These are phyloP conservation scores for Areca catechu DNA, from an alignment of 176 grass and related monocot genomes.

Conservation along the genomic window DNA sequence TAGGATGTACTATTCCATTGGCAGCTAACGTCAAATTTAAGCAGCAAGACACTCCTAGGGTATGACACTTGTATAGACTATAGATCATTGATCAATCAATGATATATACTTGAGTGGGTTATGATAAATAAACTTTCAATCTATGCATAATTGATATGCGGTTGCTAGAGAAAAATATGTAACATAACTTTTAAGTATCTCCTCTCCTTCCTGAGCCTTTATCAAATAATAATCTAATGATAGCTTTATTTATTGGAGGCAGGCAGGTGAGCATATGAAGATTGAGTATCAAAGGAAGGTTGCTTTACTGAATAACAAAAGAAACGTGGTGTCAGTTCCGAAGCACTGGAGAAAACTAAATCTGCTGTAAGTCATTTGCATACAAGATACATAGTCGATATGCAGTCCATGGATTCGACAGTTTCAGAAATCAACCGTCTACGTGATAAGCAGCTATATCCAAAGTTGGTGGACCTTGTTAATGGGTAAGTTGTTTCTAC, in stretches of 20 bases:
- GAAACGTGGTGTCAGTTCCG: slow-evolving; percentile 42
- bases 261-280: slow-evolving; percentile 85
- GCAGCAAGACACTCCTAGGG: too few relatives aligned
- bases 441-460: slow-evolving; percentile 74
- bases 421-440: slow-evolving; percentile 74
- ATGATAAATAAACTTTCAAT: too few relatives aligned
- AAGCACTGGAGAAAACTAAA: slow-evolving; percentile 60
- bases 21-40: too few relatives aligned
- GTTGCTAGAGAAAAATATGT: not conserved
- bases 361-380: slow-evolving; percentile 69
- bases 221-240: not conserved
- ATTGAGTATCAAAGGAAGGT: slow-evolving; percentile 68
- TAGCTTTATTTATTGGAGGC: slow-evolving; percentile 7
- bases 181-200: not conserved
- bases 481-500: slow-evolving; percentile 37
- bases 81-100: too few relatives aligned
- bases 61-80: too few relatives aligned
- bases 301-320: slow-evolving; percentile 63
- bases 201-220: not conserved
- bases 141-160: too few relatives aligned
- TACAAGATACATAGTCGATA: slow-evolving; percentile 67
- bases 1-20: too few relatives aligned
- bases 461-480: slow-evolving; percentile 71
- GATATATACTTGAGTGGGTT: too few relatives aligned
- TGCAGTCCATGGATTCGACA: slow-evolving; percentile 76